Evolutionary conservation across 306 rosid genomes (phyloP), one percentile per base, ranked within the genome.

Genomic region (Quercus robur): DNA sequence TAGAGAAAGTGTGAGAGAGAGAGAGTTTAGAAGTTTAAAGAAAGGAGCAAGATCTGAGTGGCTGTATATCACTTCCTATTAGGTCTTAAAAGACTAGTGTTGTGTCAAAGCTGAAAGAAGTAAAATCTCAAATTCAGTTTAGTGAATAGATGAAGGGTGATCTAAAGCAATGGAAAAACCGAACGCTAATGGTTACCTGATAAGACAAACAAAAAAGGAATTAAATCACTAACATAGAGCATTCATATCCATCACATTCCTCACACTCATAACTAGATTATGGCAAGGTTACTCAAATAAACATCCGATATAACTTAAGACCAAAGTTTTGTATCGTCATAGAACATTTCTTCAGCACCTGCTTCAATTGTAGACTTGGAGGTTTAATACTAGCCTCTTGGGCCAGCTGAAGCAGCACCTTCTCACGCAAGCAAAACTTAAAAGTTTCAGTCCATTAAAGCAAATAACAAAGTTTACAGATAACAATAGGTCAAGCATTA

Each of bases 191-290:
- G 11, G 61, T 19, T 74, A 15, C 31, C n/a, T 35, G 15, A 13
- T 5, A 55, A 75, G 26, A 21, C 26, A 31, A 31, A 57, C 91
- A 2, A n/a, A n/a, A 38, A 10, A 19, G n/a, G 8, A 17, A 11
- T 18, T 5, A 18, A 28, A 18, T 26, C 4, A 30, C 25, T 2
- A 18, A 74, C 6, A 12, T n/a, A 28, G 94, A 76, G 99, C 97
- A 88, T 93, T 95, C 97, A 93, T 91, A 83, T 46, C 15, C 52
- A 46, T 83, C 13, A 93, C 89, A 77, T 95, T 95, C 80, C 98
- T 90, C 78, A 95, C 85, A 5, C 87, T 90, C 44, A 38, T 1
- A 87, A 71, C 99, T 98, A 95, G 35, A 89, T 81, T 44, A 95
- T 82, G 25, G 91, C 70, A 74, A 90, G 88, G 75, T 81, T 75